phyloP scores from a whole-genome alignment of 2,329 filamentous ascomycete genomes.

The Rhytidhysteron rufulum region DNA sequence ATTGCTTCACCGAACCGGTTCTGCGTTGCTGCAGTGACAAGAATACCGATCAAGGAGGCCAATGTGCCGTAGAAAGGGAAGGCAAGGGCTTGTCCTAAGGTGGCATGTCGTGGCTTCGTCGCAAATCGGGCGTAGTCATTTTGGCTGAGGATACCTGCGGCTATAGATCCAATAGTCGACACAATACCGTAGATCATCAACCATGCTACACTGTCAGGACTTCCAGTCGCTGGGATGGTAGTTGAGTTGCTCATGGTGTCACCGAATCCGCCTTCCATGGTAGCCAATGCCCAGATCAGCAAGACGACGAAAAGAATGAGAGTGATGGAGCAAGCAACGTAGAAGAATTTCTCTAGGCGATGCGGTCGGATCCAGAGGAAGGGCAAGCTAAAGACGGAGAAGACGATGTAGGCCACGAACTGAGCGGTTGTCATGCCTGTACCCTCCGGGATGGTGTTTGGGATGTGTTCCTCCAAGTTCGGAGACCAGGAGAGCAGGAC shows the following conservation, averaged over 20 bases:
- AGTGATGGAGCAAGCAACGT: conserved; percentile 40
- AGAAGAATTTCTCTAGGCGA: conserved; percentile 29
- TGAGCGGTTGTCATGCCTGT: conserved; percentile 30
- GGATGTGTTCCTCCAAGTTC: too few species aligned
- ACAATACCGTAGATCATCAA: too few species aligned
- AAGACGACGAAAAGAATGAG: conserved; percentile 38
- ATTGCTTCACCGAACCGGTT: conserved; percentile 35
- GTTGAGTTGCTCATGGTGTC: too few species aligned
- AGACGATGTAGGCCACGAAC: conserved; percentile 32
- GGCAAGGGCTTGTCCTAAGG: conserved; percentile 39
- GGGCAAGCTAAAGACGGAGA: conserved; percentile 36
- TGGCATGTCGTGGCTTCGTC: conserved; percentile 28
- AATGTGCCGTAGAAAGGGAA: conserved; percentile 39
- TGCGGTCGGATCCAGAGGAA: conserved; percentile 51
- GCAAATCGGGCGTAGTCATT: conserved; percentile 46
- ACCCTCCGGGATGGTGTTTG: background rate
- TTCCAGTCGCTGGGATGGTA: too few species aligned
- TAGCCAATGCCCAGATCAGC: conserved; percentile 47
- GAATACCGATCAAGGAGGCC: conserved; percentile 41
- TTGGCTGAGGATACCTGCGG: conserved; percentile 34
- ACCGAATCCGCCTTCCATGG: conserved; percentile 43
- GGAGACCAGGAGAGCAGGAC: background rate
- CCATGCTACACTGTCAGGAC: too few species aligned
- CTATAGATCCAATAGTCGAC: background rate
- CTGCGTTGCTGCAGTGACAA: conserved; percentile 39